Conservation (phyloP, 768 basidiomycete genomes). For the Pisolithus tinctorius region DNA sequence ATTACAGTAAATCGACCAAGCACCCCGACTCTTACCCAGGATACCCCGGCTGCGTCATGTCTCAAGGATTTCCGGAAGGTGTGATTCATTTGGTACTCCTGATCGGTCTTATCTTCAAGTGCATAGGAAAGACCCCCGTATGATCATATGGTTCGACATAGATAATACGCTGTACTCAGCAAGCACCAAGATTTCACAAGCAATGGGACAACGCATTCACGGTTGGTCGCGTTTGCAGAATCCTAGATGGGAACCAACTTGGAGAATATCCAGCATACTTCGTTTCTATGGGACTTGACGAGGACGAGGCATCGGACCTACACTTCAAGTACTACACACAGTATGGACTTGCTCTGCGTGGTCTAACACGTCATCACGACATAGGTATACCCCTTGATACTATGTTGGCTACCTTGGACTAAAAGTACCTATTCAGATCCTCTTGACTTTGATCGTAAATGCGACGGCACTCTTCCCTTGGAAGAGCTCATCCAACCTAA, state of each 20-base stretch:
- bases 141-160: slow-evolving; percentile 75
- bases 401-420: not conserved
- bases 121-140: slow-evolving; percentile 41
- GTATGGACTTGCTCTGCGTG: slow-evolving; percentile 79
- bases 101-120: slow-evolving; percentile 1
- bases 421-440: slow-evolving; percentile 47
- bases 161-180: slow-evolving; percentile 87
- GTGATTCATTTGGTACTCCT: not conserved
- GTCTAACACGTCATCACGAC: slow-evolving; percentile 67
- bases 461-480: slow-evolving; percentile 77
- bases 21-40: not conserved
- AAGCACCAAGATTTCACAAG: slow-evolving; percentile 63
- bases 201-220: slow-evolving; percentile 76
- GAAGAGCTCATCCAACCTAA: slow-evolving; percentile 71
- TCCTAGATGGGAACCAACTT: not conserved
- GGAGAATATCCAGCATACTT: slow-evolving; percentile 55
- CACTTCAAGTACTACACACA: slow-evolving; percentile 70
- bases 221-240: slow-evolving; percentile 32
- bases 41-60: slow-evolving; percentile 18
- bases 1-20: not conserved
- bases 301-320: slow-evolving; percentile 61
- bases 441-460: slow-evolving; percentile 76
- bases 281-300: slow-evolving; percentile 55
- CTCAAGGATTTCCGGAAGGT: slow-evolving; percentile 21
- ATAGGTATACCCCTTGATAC: slow-evolving; percentile 42